Conservation (phyloP, 2,329 filamentous ascomycete species). For the Paracamarosporium sp. region DNA sequence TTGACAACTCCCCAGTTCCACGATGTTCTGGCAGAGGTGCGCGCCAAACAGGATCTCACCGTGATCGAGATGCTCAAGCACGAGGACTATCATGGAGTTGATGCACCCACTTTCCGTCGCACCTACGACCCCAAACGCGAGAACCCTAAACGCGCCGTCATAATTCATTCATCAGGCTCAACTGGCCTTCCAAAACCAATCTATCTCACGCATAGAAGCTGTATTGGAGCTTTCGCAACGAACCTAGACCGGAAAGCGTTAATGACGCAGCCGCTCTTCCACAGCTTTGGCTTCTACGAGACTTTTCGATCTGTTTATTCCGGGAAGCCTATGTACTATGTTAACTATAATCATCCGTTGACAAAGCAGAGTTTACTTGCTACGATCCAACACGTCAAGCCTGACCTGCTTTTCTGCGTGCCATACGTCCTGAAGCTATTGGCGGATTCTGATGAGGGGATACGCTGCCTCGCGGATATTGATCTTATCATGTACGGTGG, state of each 20-base stretch:
- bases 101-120: slow-evolving; percentile 21
- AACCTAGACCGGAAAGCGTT: slow-evolving; percentile 27
- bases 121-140: slow-evolving; percentile 28
- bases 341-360: slow-evolving; percentile 27
- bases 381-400: slow-evolving; percentile 31
- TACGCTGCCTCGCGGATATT: slow-evolving; percentile 53
- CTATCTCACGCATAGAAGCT: slow-evolving; percentile 59
- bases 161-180: slow-evolving; percentile 61
- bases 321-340: slow-evolving; percentile 31
- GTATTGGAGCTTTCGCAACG: slow-evolving; percentile 26
- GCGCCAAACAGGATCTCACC: slow-evolving; percentile 28
- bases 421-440: slow-evolving; percentile 71
- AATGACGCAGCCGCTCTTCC: slow-evolving; percentile 32
- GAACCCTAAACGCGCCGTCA: slow-evolving; percentile 46
- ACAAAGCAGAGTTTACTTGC: slow-evolving; percentile 26
- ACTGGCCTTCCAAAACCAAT: slow-evolving; percentile 71
- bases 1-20: slow-evolving; percentile 28
- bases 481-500: slow-evolving; percentile 66
- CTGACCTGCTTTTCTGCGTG: slow-evolving; percentile 66
- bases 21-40: slow-evolving; percentile 33
- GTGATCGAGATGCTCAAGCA: slow-evolving; percentile 31
- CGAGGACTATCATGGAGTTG: slow-evolving; percentile 25
- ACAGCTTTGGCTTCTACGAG: slow-evolving; percentile 32
- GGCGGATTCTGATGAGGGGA: slow-evolving; percentile 63
- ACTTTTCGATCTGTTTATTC: slow-evolving; percentile 31